A percentile compares a stretch with the other conserved stretches of the same genome.
These are phyloP conservation scores for Glomus cerebriforme DNA, from an alignment of 192 early-diverging fungal genomes.

Conservation along the genomic window DNA sequence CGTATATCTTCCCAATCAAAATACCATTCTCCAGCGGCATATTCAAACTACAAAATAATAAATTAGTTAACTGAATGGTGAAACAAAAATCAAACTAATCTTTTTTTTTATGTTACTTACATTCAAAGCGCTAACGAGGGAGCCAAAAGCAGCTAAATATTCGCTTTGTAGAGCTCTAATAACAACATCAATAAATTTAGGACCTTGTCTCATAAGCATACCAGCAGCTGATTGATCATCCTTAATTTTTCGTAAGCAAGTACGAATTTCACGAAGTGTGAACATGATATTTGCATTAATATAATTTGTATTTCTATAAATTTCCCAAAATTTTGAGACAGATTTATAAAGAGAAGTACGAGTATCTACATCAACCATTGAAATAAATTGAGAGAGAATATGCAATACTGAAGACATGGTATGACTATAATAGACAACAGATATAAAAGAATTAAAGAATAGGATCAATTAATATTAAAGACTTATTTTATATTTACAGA, in stretches of 20 bases:
- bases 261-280: not conserved
- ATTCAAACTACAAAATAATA: constrained; percentile 9
- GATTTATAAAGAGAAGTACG: not conserved
- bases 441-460: not conserved
- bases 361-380: not conserved
- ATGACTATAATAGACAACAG: not conserved
- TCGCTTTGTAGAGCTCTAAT: not conserved
- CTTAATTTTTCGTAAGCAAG: constrained; percentile 1
- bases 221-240: not conserved
- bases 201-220: too few species aligned
- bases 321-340: not conserved
- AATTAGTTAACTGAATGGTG: not conserved
- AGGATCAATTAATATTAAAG: too few species aligned
- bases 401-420: not conserved
- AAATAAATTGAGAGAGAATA: not conserved
- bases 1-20: not conserved
- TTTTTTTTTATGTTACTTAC: not conserved
- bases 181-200: not conserved
- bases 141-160: not conserved
- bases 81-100: not conserved
- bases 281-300: not conserved
- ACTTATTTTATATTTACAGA: not conserved
- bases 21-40: constrained; percentile 2
- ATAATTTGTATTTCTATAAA: not conserved
- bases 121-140: too few species aligned